Percentiles rank a stretch among this genome's conserved stretches.
phyloP scores from a whole-genome alignment of 257 asterid species.

The Nicotiana tabacum region DNA sequence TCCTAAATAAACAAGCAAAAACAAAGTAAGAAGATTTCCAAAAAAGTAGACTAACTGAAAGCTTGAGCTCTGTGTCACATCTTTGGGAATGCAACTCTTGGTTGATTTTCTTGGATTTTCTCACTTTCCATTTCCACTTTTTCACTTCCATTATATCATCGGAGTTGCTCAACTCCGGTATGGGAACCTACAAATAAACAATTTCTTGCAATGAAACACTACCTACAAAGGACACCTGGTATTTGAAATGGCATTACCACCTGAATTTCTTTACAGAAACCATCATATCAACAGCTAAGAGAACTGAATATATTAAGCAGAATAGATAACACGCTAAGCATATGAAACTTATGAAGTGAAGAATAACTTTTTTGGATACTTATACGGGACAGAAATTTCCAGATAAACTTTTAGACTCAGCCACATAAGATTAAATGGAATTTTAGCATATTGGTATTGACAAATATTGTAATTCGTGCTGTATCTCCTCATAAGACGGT shows the following conservation, averaged over 20 bases:
- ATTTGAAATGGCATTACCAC: background rate
- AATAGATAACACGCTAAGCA: background rate
- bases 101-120: constrained; percentile 73
- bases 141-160: constrained; percentile 56
- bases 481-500: background rate
- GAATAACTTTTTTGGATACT: background rate
- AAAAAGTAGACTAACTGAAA: constrained; percentile 53
- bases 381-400: background rate
- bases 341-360: background rate
- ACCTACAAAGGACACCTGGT: constrained; percentile 11
- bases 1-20: background rate
- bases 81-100: constrained; percentile 87
- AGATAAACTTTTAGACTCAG: background rate
- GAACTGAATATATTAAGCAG: background rate
- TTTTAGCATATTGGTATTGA: background rate
- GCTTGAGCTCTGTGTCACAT: constrained; percentile 91
- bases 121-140: constrained; percentile 77
- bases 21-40: background rate
- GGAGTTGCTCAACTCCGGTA: constrained; percentile 56
- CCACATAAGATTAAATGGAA: background rate
- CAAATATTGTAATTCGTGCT: background rate
- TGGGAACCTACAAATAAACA: constrained; percentile 53
- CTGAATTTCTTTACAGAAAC: background rate
- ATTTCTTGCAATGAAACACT: constrained; percentile 13
- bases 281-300: background rate